Percentiles rank a stretch among this genome's conserved stretches.
Evolutionary conservation across 2,329 filamentous ascomycete species (phyloP).

Genomic region (Anthostomella pinea): DNA sequence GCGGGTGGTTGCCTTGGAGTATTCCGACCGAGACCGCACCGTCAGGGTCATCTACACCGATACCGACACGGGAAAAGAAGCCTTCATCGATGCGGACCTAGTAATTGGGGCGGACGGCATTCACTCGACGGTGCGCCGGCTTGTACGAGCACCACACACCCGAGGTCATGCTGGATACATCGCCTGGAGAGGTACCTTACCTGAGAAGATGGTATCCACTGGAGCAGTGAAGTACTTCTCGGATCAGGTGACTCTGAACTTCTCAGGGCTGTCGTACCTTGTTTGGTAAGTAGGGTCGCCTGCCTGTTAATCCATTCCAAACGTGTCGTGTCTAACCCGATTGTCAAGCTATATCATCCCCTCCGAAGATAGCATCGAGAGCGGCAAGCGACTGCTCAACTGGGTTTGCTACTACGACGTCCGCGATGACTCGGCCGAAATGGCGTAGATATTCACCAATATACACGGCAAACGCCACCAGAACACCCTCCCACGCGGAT

Average conservation of each 20-base stretch:
- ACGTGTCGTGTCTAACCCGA: neutral
- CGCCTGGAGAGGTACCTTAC: slow-evolving; percentile 26
- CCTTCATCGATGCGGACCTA: slow-evolving; percentile 35
- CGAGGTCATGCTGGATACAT: slow-evolving; percentile 30
- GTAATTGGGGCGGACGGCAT: slow-evolving; percentile 32
- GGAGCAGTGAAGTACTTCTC: slow-evolving; percentile 20
- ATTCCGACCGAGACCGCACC: slow-evolving; percentile 10
- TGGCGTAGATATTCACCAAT: slow-evolving; percentile 44
- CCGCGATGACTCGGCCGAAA: slow-evolving; percentile 35
- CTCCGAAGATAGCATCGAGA: slow-evolving; percentile 34
- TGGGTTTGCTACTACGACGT: slow-evolving; percentile 47
- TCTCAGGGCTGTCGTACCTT: slow-evolving; percentile 19
- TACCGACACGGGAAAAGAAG: slow-evolving; percentile 16
- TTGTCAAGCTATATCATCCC: slow-evolving; percentile 40
- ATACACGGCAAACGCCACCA: slow-evolving; percentile 36
- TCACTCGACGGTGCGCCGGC: slow-evolving; percentile 27
- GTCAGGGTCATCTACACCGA: slow-evolving; percentile 24
- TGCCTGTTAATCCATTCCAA: neutral
- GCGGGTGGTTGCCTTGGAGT: slow-evolving; percentile 18
- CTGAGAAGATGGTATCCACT: slow-evolving; percentile 18
- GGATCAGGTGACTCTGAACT: slow-evolving; percentile 7
- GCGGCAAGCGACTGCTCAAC: slow-evolving; percentile 42
- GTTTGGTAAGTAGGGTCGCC: slow-evolving; percentile 17
- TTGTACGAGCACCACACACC: slow-evolving; percentile 18
- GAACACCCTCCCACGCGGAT: slow-evolving; percentile 42